Evolutionary conservation across 2,329 filamentous ascomycete species (phyloP), one percentile per base, ranked within the genome.

Genomic region (Clonostachys chloroleuca): DNA sequence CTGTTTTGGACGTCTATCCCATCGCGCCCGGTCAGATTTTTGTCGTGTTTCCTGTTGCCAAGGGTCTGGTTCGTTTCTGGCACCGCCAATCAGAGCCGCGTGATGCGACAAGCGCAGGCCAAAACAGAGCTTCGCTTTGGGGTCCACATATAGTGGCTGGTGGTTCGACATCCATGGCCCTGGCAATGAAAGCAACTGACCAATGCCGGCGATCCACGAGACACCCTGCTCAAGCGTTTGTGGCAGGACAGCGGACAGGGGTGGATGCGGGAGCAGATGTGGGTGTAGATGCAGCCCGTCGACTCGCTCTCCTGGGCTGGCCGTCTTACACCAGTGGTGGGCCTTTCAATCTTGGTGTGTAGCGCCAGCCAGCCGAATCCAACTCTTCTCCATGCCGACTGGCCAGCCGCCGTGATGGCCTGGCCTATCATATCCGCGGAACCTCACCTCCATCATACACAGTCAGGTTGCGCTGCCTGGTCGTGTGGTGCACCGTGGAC

Each of bases 251-350:
- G 51, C 10, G 39, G 34, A 30, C 36, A 35, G 14, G 17, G 17
- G 20, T 20, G n/a, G 24, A 12, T 42, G 6, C 6, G 12, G 37
- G 40, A 30, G 24, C 24, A 30, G 24, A 30, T 30, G 24, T 30
- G 24, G 24, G 24, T 30, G 24, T 30, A 30, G 24, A 30, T 30
- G 24, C 24, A 30, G 24, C 24, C 47, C 65, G 73, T 72, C 66
- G 63, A 72, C 67, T 73, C 66, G 66, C 64, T 64, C 58, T 58
- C 24, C 56, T 56, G 57, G 54, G 52, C 54, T 56, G 53, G 58
- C 56, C 64, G 58, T 65, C 62, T 63, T 62, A 67, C 65, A 63
- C 58, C 54, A 57, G 55, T 59, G 58, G 62, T 63, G 59, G 61
- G 56, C 56, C 58, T 58, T 42, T 59, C 57, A 60, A 60, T 60